Evolutionary conservation across 257 asterid species (phyloP).

Genomic region (Solanum sitiens): DNA sequence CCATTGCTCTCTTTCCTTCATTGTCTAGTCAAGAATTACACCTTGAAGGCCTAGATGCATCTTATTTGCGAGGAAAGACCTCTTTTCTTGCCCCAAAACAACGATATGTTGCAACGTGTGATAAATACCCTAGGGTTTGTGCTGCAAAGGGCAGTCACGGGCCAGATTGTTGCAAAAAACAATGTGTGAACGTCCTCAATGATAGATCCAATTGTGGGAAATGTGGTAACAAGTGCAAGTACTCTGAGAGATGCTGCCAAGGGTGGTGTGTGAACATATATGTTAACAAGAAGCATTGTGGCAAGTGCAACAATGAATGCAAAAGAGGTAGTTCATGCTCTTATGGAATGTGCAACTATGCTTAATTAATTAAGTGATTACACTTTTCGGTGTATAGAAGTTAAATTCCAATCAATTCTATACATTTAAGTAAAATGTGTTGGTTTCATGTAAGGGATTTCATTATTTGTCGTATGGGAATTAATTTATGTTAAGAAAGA

Average conservation of each 20-base stretch:
- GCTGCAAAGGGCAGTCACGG: constrained; percentile 1
- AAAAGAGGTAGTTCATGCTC: constrained; percentile 11
- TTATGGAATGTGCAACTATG: constrained; percentile 22
- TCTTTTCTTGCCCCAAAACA: not conserved
- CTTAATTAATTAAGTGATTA: not conserved
- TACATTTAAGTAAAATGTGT: not conserved
- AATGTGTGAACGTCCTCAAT: not conserved
- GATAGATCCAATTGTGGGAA: not conserved
- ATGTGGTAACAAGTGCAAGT: not conserved
- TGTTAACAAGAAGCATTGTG: constrained; percentile 20
- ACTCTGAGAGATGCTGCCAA: constrained; percentile 17
- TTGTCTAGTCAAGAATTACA: not conserved
- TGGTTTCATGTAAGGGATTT: not conserved
- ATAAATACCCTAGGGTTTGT: constrained; percentile 19
- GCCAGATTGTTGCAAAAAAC: constrained; percentile 25
- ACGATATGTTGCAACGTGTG: constrained; percentile 6
- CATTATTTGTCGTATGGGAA: not conserved
- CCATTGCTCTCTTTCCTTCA: not conserved
- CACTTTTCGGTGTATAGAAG: not conserved
- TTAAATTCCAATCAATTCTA: not conserved
- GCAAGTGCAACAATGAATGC: constrained; percentile 21
- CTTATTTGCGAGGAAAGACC: not conserved
- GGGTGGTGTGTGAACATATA: constrained; percentile 7
- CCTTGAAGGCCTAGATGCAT: not conserved
- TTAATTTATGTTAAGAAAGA: not conserved